Conservation (phyloP, 371 early-diverging fungal species). For the Syncephalis plumigaleata region DNA sequence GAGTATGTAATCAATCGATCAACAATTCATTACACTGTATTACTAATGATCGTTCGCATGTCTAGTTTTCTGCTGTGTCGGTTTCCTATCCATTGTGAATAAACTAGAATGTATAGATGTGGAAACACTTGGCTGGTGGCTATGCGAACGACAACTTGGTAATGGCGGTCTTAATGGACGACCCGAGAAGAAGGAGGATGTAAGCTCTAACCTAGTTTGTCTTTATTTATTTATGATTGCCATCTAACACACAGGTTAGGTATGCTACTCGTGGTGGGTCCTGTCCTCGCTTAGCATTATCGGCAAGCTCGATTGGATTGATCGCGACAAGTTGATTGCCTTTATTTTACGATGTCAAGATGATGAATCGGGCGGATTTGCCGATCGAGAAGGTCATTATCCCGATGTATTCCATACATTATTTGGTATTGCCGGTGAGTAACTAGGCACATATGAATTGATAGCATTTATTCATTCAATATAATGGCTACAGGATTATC, state of each 20-base stretch:
- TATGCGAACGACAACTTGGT: conserved; percentile 81
- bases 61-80: conserved; percentile 86
- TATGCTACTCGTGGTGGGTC: conserved; percentile 99
- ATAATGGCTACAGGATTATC: conserved; percentile 33
- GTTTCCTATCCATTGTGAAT: conserved; percentile 64
- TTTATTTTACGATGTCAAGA: conserved; percentile 72
- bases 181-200: conserved; percentile 95
- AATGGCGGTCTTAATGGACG: conserved; percentile 96
- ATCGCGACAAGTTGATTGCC: conserved; percentile 42
- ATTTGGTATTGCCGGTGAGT: conserved; percentile 75
- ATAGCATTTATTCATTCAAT: background rate
- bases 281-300: conserved; percentile 79
- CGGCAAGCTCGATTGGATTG: conserved; percentile 72
- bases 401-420: conserved; percentile 95
- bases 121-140: conserved; percentile 74
- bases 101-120: conserved; percentile 49
- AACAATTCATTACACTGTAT: background rate
- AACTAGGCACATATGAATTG: conserved; percentile 1
- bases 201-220: conserved; percentile 9
- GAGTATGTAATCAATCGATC: conserved; percentile 14
- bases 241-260: no score
- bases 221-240: no score
- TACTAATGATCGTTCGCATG: background rate
- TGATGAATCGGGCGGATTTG: conserved; percentile 80
- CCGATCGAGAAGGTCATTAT: conserved; percentile 86